Evolutionary conservation across 257 asterid species (phyloP), one percentile per base, ranked within the genome.

Genomic region (Ilex aquifolium): DNA sequence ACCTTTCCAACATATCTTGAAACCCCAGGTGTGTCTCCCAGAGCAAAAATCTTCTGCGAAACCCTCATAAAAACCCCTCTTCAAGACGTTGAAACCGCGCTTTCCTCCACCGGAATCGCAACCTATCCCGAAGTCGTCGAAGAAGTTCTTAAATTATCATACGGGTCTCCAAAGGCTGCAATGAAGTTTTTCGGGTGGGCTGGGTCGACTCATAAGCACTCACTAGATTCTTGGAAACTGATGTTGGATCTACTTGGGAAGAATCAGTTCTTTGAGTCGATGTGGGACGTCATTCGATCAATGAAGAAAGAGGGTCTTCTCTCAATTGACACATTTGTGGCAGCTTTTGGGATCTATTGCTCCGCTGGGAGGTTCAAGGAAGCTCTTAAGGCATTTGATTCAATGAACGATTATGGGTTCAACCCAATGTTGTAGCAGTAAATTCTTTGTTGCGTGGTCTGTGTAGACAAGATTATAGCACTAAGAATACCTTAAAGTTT

Each of bases 281-380:
- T 87, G 92, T 87, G 95, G 92, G 95, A 84, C 63, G 92, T 90
- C 5, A 72, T 87, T 71, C 76, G 85, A 73, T 80, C 92, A 7
- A 84, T 87, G 95, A 84, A 70, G 77, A 65, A 73, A 60, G 90
- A 82, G 75, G 85, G 83, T 7, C 55, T 79, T 62, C 87, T 87
- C 57, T 67, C 90, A 4, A 56, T 87, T 44, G 71, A 82, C 42
- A 78, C 92, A 10, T 87, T 87, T 65, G 92, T 82, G 46, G 82
- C 88, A 12, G 83, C 74, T 66, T 84, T 87, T 49, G 90, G 82
- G 71, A 75, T 76, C 69, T 87, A 87, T 56, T 85, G 86, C 72
- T 58, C 67, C 57, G 92, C 83, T 13, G 69, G 81, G 59, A 79
- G 80, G 79, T 64, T 79, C 61, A 76, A 69, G 61, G 92, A 87